These are phyloP conservation scores for Ramalina intermedia DNA, from an alignment of 495 filamentous ascomycete genomes.

Conservation along the genomic window DNA sequence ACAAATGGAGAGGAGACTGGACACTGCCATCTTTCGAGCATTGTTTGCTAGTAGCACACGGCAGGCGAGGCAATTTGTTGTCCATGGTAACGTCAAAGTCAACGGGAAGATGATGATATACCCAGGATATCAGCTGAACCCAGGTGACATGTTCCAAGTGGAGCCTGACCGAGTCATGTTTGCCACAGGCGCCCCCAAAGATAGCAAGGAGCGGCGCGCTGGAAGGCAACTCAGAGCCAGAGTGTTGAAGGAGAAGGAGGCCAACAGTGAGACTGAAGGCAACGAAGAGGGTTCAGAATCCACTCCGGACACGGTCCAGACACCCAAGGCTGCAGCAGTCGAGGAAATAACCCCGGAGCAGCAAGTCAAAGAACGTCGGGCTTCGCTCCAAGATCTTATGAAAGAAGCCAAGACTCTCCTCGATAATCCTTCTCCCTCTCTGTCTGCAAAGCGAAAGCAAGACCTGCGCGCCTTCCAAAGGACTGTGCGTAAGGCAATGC, in stretches of 20 bases:
- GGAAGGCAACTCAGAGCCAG: constrained; percentile 19
- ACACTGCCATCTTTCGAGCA: constrained; percentile 81
- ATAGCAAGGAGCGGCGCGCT: constrained; percentile 31
- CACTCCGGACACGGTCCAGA: not conserved
- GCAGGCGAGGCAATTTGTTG: constrained; percentile 86
- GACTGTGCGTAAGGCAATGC: constrained; percentile 38
- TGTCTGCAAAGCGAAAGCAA: constrained; percentile 48
- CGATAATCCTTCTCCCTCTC: constrained; percentile 26
- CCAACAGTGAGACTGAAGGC: constrained; percentile 15
- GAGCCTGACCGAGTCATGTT: constrained; percentile 73
- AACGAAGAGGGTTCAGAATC: constrained; percentile 1
- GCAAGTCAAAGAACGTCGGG: constrained; percentile 14
- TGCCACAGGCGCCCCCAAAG: constrained; percentile 67
- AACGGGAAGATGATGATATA: constrained; percentile 95
- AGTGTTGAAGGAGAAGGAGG: constrained; percentile 12
- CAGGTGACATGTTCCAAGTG: constrained; percentile 95
- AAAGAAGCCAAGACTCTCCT: constrained; percentile 40
- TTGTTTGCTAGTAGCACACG: constrained; percentile 89
- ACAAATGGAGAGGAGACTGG: constrained; percentile 76
- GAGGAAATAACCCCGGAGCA: constrained; percentile 2
- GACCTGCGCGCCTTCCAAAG: constrained; percentile 43
- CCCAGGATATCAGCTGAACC: constrained; percentile 89
- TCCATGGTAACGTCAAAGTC: constrained; percentile 85
- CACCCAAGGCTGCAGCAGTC: not conserved
- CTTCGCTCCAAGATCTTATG: constrained; percentile 36